Percentiles rank a stretch among this genome's conserved stretches.
phyloP scores from a whole-genome alignment of 2,329 filamentous ascomycete species.

The Eutypella sp. region DNA sequence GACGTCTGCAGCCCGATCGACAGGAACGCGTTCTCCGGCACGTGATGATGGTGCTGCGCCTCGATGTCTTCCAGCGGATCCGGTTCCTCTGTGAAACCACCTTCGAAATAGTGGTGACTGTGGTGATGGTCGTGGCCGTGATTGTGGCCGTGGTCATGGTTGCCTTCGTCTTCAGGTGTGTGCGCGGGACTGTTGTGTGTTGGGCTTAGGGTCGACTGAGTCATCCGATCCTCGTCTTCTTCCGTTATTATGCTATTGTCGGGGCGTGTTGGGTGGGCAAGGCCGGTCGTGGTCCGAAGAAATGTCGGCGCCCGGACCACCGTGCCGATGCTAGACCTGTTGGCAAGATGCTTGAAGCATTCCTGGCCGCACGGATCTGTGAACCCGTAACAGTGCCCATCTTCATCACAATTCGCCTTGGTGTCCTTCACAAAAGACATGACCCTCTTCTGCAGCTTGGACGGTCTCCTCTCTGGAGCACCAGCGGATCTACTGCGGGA shows the following conservation, averaged over 20 bases:
- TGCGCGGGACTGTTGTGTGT: conserved; percentile 15
- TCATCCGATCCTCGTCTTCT: conserved; percentile 22
- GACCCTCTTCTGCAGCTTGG: conserved; percentile 52
- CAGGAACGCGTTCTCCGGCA: conserved; percentile 88
- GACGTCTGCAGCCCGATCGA: conserved; percentile 95
- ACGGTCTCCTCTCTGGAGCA: conserved; percentile 41
- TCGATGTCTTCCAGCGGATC: conserved; percentile 37
- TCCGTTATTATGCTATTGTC: conserved; percentile 20
- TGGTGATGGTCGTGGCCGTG: too few relatives aligned
- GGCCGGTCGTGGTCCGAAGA: conserved; percentile 38
- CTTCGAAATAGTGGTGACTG: too few relatives aligned
- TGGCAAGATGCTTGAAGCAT: conserved; percentile 55
- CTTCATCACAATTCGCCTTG: conserved; percentile 57
- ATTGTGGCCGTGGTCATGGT: too few relatives aligned
- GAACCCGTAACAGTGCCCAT: conserved; percentile 59
- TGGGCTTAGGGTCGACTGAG: conserved; percentile 16
- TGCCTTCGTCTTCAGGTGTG: too few relatives aligned
- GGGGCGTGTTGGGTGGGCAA: conserved; percentile 20
- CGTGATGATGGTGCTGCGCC: conserved; percentile 80
- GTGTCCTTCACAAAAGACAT: conserved; percentile 63
- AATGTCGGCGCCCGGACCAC: conserved; percentile 31
- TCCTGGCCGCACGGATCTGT: conserved; percentile 62
- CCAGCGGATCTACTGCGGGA: conserved; percentile 22
- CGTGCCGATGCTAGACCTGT: conserved; percentile 29
- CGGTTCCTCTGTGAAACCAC: too few relatives aligned